Percentiles rank a stretch among this genome's conserved stretches.
Evolutionary conservation across 495 filamentous ascomycete species (phyloP).

Genomic region (Trichoderma orchidacearum): DNA sequence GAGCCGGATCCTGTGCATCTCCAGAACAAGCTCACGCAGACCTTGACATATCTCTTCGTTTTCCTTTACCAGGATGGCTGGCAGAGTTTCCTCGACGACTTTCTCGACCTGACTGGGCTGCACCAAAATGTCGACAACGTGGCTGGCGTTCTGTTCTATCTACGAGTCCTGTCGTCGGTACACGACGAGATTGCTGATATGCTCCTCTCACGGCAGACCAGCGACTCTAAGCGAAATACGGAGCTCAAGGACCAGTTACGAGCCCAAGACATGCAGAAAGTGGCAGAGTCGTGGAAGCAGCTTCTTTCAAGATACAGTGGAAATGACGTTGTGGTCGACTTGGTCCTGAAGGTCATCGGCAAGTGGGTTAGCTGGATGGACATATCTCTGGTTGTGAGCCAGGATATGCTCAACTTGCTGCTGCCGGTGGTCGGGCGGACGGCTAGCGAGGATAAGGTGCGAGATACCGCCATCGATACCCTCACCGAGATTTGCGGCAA

Average conservation of each 20-base stretch:
- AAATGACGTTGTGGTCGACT: slow-evolving; percentile 63
- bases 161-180: slow-evolving; percentile 72
- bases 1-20: slow-evolving; percentile 55
- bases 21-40: slow-evolving; percentile 96
- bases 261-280: slow-evolving; percentile 68
- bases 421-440: slow-evolving; percentile 63
- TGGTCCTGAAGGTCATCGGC: slow-evolving; percentile 75
- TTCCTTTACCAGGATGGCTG: slow-evolving; percentile 71
- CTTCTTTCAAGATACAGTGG: slow-evolving; percentile 71
- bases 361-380: slow-evolving; percentile 98
- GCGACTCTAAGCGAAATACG: slow-evolving; percentile 65
- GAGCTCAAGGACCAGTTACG: slow-evolving; percentile 83
- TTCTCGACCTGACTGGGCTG: slow-evolving; percentile 52
- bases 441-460: slow-evolving; percentile 52
- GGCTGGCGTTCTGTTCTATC: slow-evolving; percentile 68
- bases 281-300: slow-evolving; percentile 81
- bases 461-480: slow-evolving; percentile 79
- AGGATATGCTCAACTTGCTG: slow-evolving; percentile 67
- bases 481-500: slow-evolving; percentile 93
- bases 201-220: slow-evolving; percentile 57
- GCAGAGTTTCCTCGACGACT: slow-evolving; percentile 80
- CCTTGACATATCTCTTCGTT: slow-evolving; percentile 82
- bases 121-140: slow-evolving; percentile 50
- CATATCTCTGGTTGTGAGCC: slow-evolving; percentile 81
- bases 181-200: slow-evolving; percentile 97